Conservation (phyloP, 2,329 filamentous ascomycete species). For the Fusarium aywerte region DNA sequence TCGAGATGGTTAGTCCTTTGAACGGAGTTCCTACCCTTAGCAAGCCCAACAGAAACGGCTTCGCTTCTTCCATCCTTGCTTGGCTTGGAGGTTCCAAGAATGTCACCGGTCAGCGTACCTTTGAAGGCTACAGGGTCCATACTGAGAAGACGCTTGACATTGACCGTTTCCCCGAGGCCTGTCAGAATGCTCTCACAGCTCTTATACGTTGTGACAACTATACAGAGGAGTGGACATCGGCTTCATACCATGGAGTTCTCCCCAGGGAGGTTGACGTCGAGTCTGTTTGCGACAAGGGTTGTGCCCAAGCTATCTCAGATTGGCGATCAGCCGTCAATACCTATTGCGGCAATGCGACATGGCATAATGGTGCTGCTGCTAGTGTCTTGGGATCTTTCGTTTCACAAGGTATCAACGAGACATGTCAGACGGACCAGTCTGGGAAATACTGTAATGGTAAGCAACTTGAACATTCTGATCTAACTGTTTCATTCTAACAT, state of each 20-base stretch:
- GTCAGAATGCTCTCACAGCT: slow-evolving; percentile 16
- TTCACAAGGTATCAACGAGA: slow-evolving; percentile 20
- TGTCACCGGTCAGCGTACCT: slow-evolving; percentile 16
- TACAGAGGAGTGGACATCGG: not conserved
- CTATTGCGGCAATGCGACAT: slow-evolving; percentile 3
- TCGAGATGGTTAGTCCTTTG: slow-evolving; percentile 28
- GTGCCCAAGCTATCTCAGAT: not conserved
- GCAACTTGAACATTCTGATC: not conserved
- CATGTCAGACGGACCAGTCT: slow-evolving; percentile 16
- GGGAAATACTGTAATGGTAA: slow-evolving; percentile 32
- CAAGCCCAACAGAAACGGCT: slow-evolving; percentile 34
- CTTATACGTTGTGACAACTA: slow-evolving; percentile 7
- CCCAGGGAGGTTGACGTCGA: not conserved
- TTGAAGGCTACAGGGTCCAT: slow-evolving; percentile 28
- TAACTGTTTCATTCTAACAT: not conserved
- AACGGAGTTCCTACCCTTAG: slow-evolving; percentile 18
- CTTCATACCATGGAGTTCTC: not conserved
- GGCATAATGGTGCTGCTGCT: slow-evolving; percentile 1
- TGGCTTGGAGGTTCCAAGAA: slow-evolving; percentile 31
- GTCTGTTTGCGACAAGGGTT: slow-evolving; percentile 3
- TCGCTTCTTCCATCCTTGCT: slow-evolving; percentile 31
- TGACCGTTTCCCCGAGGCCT: not conserved
- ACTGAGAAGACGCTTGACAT: not conserved
- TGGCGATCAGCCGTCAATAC: not conserved
- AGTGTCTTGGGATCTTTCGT: slow-evolving; percentile 9